A percentile compares a stretch with the other conserved stretches of the same genome.
Evolutionary conservation across 2,329 filamentous ascomycete species (phyloP).

Genomic region (Penicillium vulpinum): DNA sequence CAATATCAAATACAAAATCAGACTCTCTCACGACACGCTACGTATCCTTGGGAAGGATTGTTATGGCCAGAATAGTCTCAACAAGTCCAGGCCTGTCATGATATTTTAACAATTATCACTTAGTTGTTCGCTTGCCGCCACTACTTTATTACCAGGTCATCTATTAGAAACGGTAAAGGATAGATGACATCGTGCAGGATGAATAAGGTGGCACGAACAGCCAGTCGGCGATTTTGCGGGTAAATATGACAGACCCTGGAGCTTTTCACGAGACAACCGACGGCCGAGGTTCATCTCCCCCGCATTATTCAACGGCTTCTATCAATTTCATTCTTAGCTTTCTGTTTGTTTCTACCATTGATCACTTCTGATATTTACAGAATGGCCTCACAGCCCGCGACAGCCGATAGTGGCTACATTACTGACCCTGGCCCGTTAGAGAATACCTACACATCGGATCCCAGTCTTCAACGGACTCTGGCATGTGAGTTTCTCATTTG

Average conservation of each 20-base stretch:
- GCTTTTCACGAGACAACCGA: conserved; percentile 19
- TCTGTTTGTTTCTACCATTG: not conserved
- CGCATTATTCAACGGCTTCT: not conserved
- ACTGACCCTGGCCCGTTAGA: conserved; percentile 53
- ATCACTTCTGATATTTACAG: not conserved
- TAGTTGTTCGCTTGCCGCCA: no score
- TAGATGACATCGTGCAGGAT: not conserved
- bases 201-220: not conserved
- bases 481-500: conserved; percentile 42
- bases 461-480: conserved; percentile 54
- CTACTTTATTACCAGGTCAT: not conserved
- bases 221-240: conserved; percentile 3
- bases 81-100: not conserved
- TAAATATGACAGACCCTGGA: not conserved
- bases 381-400: conserved; percentile 30
- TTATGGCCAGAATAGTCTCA: not conserved
- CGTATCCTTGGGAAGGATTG: not conserved
- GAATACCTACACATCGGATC: conserved; percentile 61
- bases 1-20: not conserved
- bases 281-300: conserved; percentile 17
- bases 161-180: not conserved
- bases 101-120: not conserved
- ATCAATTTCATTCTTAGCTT: not conserved
- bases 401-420: conserved; percentile 54
- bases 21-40: not conserved